These are phyloP conservation scores for Casaregolazyma suthepensis DNA, from an alignment of 1,139 yeast genomes.

Conservation along the genomic window DNA sequence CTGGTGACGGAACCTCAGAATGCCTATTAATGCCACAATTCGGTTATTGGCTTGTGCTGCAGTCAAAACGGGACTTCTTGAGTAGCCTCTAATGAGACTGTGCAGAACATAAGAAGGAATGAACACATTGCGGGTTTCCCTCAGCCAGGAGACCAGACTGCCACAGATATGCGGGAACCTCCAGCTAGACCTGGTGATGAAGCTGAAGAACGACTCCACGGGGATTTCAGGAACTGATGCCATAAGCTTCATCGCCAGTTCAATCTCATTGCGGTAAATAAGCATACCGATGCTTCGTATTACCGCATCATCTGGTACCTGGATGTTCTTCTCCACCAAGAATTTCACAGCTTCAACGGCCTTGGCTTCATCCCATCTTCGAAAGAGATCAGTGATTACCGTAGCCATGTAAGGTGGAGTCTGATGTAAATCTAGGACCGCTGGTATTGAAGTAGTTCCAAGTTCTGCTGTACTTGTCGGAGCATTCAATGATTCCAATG, in stretches of 20 bases:
- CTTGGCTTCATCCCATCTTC: conserved; percentile 12
- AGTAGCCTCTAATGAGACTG: conserved; percentile 18
- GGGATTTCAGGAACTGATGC: conserved; percentile 11
- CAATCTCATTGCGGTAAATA: conserved; percentile 8
- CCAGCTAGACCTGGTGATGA: conserved; percentile 12
- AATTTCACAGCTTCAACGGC: conserved; percentile 12
- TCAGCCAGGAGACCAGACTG: conserved; percentile 17
- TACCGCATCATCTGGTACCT: conserved; percentile 11
- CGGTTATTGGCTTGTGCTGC: conserved; percentile 17
- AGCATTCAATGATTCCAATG: neutral
- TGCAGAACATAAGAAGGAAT: conserved; percentile 17
- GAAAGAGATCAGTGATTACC: conserved; percentile 11
- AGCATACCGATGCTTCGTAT: conserved; percentile 10
- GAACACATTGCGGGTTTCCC: conserved; percentile 7
- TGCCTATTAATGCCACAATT: conserved; percentile 14
- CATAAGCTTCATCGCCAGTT: conserved; percentile 13
- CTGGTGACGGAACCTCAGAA: conserved; percentile 14
- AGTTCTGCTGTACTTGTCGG: neutral
- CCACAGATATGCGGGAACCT: conserved; percentile 13
- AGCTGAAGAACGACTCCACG: conserved; percentile 9
- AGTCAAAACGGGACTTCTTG: conserved; percentile 15
- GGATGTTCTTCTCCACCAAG: conserved; percentile 9
- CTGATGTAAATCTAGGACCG: neutral
- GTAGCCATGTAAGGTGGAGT: conserved; percentile 1
- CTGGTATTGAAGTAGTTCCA: neutral